phyloP scores from a whole-genome alignment of 2,329 filamentous ascomycete genomes.

The Alternaria dauci region DNA sequence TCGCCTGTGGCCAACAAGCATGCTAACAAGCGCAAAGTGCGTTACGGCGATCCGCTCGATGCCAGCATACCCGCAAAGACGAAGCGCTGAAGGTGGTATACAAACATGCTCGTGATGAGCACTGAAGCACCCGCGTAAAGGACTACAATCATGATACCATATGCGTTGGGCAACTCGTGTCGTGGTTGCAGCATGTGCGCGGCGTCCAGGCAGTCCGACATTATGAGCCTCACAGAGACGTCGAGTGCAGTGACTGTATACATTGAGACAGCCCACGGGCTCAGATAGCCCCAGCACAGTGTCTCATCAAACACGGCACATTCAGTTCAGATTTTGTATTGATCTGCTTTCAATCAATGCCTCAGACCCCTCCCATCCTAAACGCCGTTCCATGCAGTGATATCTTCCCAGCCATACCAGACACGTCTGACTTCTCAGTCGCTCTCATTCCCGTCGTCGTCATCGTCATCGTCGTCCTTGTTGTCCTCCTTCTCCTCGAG shows the following conservation, averaged over 20 bases:
- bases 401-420: background rate
- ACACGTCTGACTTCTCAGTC: slow-evolving; percentile 33
- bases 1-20: background rate
- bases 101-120: background rate
- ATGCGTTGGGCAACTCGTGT: background rate
- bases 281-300: slow-evolving; percentile 2
- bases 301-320: background rate
- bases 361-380: slow-evolving; percentile 6
- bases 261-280: background rate
- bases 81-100: slow-evolving; percentile 33
- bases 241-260: background rate
- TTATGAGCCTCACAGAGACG: background rate
- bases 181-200: background rate
- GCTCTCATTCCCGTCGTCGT: slow-evolving; percentile 64
- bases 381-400: slow-evolving; percentile 44
- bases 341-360: background rate
- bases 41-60: slow-evolving; percentile 50
- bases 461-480: slow-evolving; percentile 57
- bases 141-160: background rate
- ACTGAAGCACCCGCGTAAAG: background rate
- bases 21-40: slow-evolving; percentile 33
- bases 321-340: background rate
- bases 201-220: background rate
- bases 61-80: slow-evolving; percentile 35
- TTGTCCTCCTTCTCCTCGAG: slow-evolving; percentile 57